Evolutionary conservation across 1,284 basidiomycete genomes (phyloP).

Genomic region (Ceratobasidium sp.): DNA sequence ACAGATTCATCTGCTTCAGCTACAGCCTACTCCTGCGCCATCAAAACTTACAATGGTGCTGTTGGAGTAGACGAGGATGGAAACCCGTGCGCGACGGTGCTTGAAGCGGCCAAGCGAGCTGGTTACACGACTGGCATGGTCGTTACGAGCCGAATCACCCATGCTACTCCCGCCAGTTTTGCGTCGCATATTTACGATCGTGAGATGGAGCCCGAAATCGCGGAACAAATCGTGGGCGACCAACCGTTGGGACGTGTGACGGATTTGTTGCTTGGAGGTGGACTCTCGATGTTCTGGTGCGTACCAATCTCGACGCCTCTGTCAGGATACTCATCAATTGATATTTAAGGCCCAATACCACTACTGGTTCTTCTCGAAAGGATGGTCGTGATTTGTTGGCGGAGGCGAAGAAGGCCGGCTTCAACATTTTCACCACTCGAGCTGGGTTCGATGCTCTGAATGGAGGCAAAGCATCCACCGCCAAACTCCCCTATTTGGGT

Average conservation of each 20-base stretch:
- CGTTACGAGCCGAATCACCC: conserved; percentile 52
- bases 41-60: conserved; percentile 51
- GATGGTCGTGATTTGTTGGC: conserved; percentile 50
- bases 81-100: conserved; percentile 52
- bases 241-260: conserved; percentile 50
- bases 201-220: conserved; percentile 52
- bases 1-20: conserved; percentile 53
- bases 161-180: conserved; percentile 52
- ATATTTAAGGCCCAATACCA: conserved; percentile 51
- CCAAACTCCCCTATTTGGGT: conserved; percentile 48
- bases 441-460: conserved; percentile 49
- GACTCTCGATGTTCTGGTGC: conserved; percentile 41
- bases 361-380: conserved; percentile 47
- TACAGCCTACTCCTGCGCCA: conserved; percentile 52
- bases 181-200: conserved; percentile 52
- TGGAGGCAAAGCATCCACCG: neutral
- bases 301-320: neutral
- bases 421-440: conserved; percentile 47
- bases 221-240: conserved; percentile 50
- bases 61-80: conserved; percentile 52
- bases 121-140: conserved; percentile 52
- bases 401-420: conserved; percentile 49
- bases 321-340: conserved; percentile 8
- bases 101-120: conserved; percentile 52
- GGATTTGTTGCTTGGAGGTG: conserved; percentile 52